phyloP scores from a whole-genome alignment of 192 early-diverging fungal species.

The Allomyces javanicus region DNA sequence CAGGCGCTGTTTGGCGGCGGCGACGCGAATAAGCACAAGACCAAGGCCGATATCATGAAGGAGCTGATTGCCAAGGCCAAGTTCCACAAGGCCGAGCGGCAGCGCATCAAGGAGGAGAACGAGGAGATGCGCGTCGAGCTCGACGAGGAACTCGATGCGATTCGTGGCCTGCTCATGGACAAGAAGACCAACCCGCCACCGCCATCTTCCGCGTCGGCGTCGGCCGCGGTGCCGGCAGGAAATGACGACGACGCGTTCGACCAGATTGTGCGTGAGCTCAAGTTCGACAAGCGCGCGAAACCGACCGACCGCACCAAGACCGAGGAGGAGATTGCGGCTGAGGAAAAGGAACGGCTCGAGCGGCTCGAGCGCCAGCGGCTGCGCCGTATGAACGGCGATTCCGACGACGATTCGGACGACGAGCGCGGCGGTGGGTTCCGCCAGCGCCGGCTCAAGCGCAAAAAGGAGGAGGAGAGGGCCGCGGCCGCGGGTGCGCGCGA shows the following conservation, averaged over 20 bases:
- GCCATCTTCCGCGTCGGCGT: conserved; percentile 18
- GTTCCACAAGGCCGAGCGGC: conserved; percentile 78
- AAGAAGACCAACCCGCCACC: conserved; percentile 13
- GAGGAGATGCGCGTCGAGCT: conserved; percentile 58
- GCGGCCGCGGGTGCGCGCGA: conserved; percentile 7
- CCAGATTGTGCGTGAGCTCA: conserved; percentile 55
- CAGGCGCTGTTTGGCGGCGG: conserved; percentile 79
- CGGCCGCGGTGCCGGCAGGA: conserved; percentile 5
- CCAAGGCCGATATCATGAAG: conserved; percentile 89
- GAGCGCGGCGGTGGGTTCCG: conserved; percentile 13
- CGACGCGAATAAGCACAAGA: conserved; percentile 46
- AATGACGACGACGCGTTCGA: conserved; percentile 59
- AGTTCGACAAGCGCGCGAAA: conserved; percentile 59
- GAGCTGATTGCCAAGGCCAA: conserved; percentile 97
- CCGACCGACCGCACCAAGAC: conserved; percentile 85
- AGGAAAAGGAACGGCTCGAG: conserved; percentile 69
- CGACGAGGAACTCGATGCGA: conserved; percentile 70
- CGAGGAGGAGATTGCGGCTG: conserved; percentile 75
- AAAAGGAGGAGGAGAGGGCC: conserved; percentile 6
- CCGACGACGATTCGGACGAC: too few species aligned
- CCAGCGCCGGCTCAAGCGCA: conserved; percentile 3
- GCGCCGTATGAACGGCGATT: conserved; percentile 60
- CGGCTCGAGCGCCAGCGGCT: conserved; percentile 58
- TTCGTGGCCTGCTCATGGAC: conserved; percentile 51
- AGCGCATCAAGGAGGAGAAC: conserved; percentile 69